Conservation (phyloP, 2,329 filamentous ascomycete genomes). For the Trichoderma sp. region DNA sequence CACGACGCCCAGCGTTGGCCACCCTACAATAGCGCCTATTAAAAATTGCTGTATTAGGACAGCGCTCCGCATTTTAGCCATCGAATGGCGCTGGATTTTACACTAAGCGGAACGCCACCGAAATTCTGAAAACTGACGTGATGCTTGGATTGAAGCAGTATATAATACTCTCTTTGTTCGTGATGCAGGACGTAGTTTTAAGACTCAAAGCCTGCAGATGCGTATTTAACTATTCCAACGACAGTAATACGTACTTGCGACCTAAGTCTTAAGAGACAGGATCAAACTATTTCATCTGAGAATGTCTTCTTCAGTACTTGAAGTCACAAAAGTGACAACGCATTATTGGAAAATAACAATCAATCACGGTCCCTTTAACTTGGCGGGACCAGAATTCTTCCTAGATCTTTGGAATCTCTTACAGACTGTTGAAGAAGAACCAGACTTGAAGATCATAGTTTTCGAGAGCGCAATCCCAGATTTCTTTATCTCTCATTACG, state of each 20-base stretch:
- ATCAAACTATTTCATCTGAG: background rate
- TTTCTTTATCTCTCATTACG: background rate
- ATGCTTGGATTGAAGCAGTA: background rate
- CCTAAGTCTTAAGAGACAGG: background rate
- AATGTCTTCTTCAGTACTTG: background rate
- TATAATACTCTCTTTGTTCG: background rate
- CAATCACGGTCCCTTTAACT: background rate
- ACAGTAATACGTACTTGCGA: fast-evolving
- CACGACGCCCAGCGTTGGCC: background rate
- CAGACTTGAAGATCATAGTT: background rate
- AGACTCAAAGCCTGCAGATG: background rate
- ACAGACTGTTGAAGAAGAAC: background rate
- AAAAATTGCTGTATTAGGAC: background rate
- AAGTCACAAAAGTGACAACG: background rate
- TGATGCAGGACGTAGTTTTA: background rate
- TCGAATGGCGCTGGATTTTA: background rate
- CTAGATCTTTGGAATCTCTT: background rate
- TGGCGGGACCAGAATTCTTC: background rate
- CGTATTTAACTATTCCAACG: background rate
- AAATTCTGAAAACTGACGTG: background rate
- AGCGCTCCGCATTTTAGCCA: background rate
- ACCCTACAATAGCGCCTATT: background rate
- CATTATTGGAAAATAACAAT: background rate
- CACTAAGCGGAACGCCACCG: background rate
- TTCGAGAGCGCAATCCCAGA: background rate